A percentile compares a stretch with the other conserved stretches of the same genome.
phyloP scores from a whole-genome alignment of 208 protist species.

The Trypanosoma platydactyli region DNA sequence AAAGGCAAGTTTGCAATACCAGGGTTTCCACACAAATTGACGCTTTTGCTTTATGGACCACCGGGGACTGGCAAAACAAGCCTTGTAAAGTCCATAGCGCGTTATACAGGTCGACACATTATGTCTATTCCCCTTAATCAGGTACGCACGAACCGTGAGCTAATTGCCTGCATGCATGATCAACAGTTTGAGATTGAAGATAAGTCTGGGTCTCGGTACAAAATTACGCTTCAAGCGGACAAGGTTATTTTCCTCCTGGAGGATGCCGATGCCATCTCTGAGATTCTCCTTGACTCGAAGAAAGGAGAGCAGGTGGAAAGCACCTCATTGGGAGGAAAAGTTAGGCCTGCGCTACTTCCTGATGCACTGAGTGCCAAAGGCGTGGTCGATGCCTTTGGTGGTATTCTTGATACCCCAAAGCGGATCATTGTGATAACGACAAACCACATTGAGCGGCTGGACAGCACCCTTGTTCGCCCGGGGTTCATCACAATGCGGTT shows the following conservation, averaged over 20 bases:
- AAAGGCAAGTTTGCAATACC: slow-evolving; percentile 86
- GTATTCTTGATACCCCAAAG: slow-evolving; percentile 87
- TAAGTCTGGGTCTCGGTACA: slow-evolving; percentile 7
- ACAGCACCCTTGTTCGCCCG: slow-evolving; percentile 80
- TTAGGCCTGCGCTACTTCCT: slow-evolving; percentile 5
- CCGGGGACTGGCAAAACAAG: slow-evolving; percentile 96
- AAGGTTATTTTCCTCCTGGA: slow-evolving; percentile 88
- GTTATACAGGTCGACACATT: slow-evolving; percentile 78
- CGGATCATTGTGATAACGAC: slow-evolving; percentile 94
- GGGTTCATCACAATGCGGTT: slow-evolving; percentile 91
- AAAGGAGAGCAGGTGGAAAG: slow-evolving; percentile 5
- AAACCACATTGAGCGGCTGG: slow-evolving; percentile 92
- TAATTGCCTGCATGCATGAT: slow-evolving; percentile 88
- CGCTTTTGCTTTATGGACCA: slow-evolving; percentile 91
- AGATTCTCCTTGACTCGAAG: slow-evolving; percentile 43
- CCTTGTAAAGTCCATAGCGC: slow-evolving; percentile 88
- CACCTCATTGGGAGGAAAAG: background rate
- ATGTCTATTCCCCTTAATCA: slow-evolving; percentile 80
- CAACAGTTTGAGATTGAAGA: slow-evolving; percentile 50
- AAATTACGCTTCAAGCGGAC: slow-evolving; percentile 39
- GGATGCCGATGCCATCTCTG: slow-evolving; percentile 79
- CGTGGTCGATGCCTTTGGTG: slow-evolving; percentile 92
- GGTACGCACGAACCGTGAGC: slow-evolving; percentile 80
- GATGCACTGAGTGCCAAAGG: slow-evolving; percentile 87
- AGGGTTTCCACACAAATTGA: slow-evolving; percentile 85